Base-by-base conservation (phyloP, 371 early-diverging fungal genomes). In the Conidiobolus incongruus region DNA sequence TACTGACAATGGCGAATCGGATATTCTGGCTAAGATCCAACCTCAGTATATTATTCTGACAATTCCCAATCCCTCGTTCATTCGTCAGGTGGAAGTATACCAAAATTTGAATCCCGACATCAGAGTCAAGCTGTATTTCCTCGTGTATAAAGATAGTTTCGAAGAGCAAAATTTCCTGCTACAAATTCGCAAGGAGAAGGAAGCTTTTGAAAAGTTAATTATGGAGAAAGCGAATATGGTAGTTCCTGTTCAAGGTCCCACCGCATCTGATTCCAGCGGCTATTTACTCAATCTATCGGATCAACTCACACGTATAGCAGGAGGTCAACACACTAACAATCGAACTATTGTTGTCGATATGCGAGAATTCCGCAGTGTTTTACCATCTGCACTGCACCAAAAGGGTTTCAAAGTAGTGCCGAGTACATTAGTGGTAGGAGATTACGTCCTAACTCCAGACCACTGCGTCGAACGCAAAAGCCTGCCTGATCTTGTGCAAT, bases 381-480 rank as follows among this genome's bases (percentile, higher is more conserved):
- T 98, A 21, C 98, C 99, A 1, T 75, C 81, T 11, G 69, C 85
- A 19, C 60, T 98, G 1, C 87, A 91, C 49, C 69, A 73, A 23
- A 68, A 72, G 30, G 76, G 83, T 2, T 64, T 92, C n/a, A 56
- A 66, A 13, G 55, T 97, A 2, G 53, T 68, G 11, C 84, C 96
- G 1, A 75, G 74, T 48, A 93, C 94, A 0, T 59, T 98, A 11
- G 71, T 76, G 50, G 75, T 96, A 0, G 99, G 98, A 24, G 99
- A 98, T 58, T 98, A 96, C 55, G 66, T 97, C 12, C 54, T 98
- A 26, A 76, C 78, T 26, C 82, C 87, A 21, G 61, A 66, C 3
- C 74, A 88, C 35, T 88, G 84, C 41, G 82, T 98, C 1, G 99
- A 98, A 56, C 66, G 99, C 43, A 98, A 98, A 59, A 80, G 79